These are phyloP conservation scores for Dendrobium officinale DNA, from an alignment of 106 monocot genomes.

Conservation along the genomic window DNA sequence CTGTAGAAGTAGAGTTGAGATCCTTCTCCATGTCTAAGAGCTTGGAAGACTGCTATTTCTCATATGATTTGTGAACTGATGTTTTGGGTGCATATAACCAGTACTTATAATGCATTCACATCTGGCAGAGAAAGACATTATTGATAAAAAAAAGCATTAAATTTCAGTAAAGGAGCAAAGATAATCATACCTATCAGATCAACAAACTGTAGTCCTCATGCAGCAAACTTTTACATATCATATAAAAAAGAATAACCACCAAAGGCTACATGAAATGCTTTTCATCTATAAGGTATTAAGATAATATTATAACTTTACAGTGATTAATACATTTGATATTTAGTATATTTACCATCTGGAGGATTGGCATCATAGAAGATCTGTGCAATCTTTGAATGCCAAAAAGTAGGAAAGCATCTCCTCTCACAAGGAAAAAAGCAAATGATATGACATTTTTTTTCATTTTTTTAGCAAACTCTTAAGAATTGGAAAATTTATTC, in stretches of 20 bases:
- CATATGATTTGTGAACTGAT: neutral
- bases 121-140: neutral
- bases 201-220: neutral
- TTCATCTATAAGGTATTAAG: neutral
- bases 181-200: slow-evolving; percentile 2
- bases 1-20: neutral
- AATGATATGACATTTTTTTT: slow-evolving; percentile 6
- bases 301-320: slow-evolving; percentile 7
- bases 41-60: slow-evolving; percentile 2
- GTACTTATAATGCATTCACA: slow-evolving; percentile 11
- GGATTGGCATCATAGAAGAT: slow-evolving; percentile 16
- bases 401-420: slow-evolving; percentile 16
- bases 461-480: neutral
- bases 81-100: neutral
- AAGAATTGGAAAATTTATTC: neutral
- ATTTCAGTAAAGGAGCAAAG: slow-evolving; percentile 6
- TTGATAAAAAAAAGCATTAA: slow-evolving; percentile 1
- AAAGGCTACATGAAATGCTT: neutral
- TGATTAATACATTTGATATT: slow-evolving; percentile 12
- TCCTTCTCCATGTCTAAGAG: slow-evolving; percentile 5
- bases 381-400: slow-evolving; percentile 18
- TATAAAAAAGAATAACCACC: slow-evolving; percentile 6
- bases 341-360: slow-evolving; percentile 5
- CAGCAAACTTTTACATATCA: slow-evolving; percentile 2
- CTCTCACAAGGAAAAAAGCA: slow-evolving; percentile 3